phyloP scores from a whole-genome alignment of 75 land plant genomes.

The Sequoiadendron giganteum region DNA sequence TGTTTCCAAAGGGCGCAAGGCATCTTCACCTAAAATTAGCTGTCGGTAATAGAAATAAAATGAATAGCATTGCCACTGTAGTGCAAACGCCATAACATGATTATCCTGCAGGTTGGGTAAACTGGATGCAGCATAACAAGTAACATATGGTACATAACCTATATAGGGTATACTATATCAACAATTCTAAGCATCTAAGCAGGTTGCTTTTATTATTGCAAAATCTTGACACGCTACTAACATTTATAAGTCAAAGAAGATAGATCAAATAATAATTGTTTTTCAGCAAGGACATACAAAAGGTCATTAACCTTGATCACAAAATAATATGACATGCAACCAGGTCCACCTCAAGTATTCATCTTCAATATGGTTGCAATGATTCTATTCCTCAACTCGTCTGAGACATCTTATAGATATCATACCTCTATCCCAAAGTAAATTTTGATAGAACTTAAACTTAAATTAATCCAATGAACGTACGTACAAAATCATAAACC shows the following conservation, averaged over 20 bases:
- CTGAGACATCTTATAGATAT: not conserved
- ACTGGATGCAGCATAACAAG: conserved; percentile 11
- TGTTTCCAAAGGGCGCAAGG: not conserved
- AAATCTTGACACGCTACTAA: not conserved
- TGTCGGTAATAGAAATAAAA: conserved; percentile 4
- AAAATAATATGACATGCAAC: not conserved
- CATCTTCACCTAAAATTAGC: conserved; percentile 10
- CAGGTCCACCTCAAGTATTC: not conserved
- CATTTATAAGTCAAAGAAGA: not conserved
- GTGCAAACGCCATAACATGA: not conserved
- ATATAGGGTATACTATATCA: conserved; percentile 5
- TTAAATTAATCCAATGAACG: not conserved
- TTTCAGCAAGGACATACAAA: not conserved
- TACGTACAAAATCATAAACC: not conserved
- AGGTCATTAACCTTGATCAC: not conserved
- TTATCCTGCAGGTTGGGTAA: conserved; percentile 8
- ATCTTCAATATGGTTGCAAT: not conserved
- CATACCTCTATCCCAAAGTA: not conserved
- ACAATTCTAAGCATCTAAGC: not conserved
- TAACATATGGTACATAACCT: conserved; percentile 7
- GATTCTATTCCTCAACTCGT: not conserved
- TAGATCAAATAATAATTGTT: not conserved
- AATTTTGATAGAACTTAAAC: not conserved
- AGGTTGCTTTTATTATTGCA: not conserved
- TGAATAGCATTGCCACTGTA: conserved; percentile 3